Conservation (phyloP, 306 rosid genomes). For the Glycine latifolia region DNA sequence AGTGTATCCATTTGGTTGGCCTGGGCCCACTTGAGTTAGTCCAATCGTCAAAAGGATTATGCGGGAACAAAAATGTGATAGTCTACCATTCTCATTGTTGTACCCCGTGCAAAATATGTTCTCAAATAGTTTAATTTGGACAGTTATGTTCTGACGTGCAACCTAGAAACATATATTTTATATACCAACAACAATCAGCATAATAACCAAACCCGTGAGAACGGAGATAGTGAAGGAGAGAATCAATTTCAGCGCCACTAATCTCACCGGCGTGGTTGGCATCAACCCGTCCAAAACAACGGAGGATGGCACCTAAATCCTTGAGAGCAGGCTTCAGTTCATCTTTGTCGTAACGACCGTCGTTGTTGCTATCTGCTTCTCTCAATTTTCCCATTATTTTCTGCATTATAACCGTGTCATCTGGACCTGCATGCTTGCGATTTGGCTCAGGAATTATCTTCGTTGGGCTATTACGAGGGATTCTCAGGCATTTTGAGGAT, state of each 20-base stretch:
- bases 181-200: background rate
- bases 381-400: slow-evolving; percentile 17
- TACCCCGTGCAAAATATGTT: slow-evolving; percentile 43
- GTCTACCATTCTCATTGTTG: slow-evolving; percentile 51
- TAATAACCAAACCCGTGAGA: background rate
- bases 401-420: background rate
- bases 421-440: too few species aligned
- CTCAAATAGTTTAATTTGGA: slow-evolving; percentile 16
- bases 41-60: slow-evolving; percentile 27
- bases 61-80: slow-evolving; percentile 31
- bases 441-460: too few species aligned
- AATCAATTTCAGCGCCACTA: background rate
- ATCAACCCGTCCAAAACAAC: background rate
- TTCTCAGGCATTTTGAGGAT: too few species aligned
- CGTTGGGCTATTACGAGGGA: too few species aligned
- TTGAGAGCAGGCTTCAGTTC: slow-evolving; percentile 40
- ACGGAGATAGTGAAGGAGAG: slow-evolving; percentile 10
- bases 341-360: slow-evolving; percentile 6
- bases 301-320: slow-evolving; percentile 3
- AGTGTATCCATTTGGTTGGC: background rate
- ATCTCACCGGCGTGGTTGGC: slow-evolving; percentile 19
- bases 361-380: background rate
- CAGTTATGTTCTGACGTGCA: slow-evolving; percentile 49
- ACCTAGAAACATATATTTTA: slow-evolving; percentile 51
- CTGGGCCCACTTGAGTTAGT: slow-evolving; percentile 46